Conservation (phyloP, 768 basidiomycete genomes). For the Asterophora parasitica region DNA sequence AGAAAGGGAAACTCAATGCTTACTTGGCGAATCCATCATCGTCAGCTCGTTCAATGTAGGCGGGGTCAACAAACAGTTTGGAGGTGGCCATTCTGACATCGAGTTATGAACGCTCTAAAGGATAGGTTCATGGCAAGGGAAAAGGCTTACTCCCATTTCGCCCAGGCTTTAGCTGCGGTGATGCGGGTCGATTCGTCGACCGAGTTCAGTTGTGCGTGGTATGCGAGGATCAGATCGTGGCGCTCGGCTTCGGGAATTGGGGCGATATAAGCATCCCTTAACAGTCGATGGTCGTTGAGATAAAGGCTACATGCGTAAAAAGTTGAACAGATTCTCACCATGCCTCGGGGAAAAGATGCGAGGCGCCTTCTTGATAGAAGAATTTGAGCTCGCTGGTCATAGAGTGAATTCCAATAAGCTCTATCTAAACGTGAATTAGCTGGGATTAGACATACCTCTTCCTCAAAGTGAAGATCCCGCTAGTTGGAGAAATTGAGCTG, state of each 20-base stretch:
- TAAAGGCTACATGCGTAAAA: not conserved
- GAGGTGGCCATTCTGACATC: constrained; percentile 73
- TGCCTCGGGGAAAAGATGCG: constrained; percentile 82
- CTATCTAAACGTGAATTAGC: not conserved
- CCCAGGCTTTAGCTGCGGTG: constrained; percentile 78
- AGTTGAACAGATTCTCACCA: constrained; percentile 44
- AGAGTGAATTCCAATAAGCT: not conserved
- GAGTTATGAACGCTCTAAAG: not conserved
- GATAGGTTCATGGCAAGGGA: not conserved
- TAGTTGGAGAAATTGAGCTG: constrained; percentile 19
- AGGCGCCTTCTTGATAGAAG: constrained; percentile 88
- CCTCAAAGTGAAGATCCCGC: constrained; percentile 86
- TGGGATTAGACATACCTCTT: constrained; percentile 46
- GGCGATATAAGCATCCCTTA: constrained; percentile 78
- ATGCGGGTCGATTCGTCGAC: constrained; percentile 61
- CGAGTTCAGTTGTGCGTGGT: constrained; percentile 75
- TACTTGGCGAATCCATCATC: constrained; percentile 75
- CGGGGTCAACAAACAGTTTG: constrained; percentile 65
- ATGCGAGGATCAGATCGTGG: constrained; percentile 78
- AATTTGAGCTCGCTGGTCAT: constrained; percentile 68
- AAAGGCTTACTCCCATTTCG: constrained; percentile 79
- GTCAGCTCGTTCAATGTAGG: constrained; percentile 62
- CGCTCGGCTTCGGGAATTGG: constrained; percentile 79
- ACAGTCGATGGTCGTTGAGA: not conserved
- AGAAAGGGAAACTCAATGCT: constrained; percentile 17